Base-by-base conservation (phyloP, 2,329 filamentous ascomycete genomes). In the Grosmannia huntii region DNA sequence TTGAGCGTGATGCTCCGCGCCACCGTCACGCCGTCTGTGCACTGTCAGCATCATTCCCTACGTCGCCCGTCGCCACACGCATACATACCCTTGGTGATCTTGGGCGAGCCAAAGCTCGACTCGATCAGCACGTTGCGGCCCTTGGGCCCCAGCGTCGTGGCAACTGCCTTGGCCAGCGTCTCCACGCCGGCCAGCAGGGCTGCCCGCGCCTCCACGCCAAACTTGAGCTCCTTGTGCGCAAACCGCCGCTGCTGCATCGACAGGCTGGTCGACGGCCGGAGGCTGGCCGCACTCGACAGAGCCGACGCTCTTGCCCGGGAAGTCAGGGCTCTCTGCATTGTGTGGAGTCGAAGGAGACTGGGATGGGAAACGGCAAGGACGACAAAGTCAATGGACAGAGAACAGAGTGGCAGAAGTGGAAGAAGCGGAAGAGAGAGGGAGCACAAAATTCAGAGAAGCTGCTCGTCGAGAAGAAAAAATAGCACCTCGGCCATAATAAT, bases 191-290 rank as follows among this genome's bases (percentile, higher is more conserved):
- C 85, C 65, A 99, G 83, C 63, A 99, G 85, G 66, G 90, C 73
- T 68, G 91, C 90, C 71, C 94, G 87, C 67, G 79, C 94, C 73
- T 99, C 94, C 64, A 97, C 92, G 69, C 94, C 94, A 66, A 99
- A 99, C 79, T 96, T 97, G 72, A 99, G 83, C 73, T 99, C 94
- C 90, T 97, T 97, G 83, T 97, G 92, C 65, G 92, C 90, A 73
- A 95, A 99, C 72, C 94, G 84, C 74, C 95, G 84, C 79, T 97
- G 92, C 75, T 95, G 90, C 57, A 63, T 53, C 67, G 89, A 79
- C 68, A 89, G 73, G 67, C 82, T 80, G 68, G 81, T 74, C 68
- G 77, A 75, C 61, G 84, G 77, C 68, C 85, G 83, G 72, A 85
- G 79, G 71, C 81, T 83, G 67, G 76, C 75, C 65, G 84, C 76